Percentiles rank a stretch among this genome's conserved stretches.
phyloP scores from a whole-genome alignment of 805 yeast genomes.

The Saccharomycopsis olivae region DNA sequence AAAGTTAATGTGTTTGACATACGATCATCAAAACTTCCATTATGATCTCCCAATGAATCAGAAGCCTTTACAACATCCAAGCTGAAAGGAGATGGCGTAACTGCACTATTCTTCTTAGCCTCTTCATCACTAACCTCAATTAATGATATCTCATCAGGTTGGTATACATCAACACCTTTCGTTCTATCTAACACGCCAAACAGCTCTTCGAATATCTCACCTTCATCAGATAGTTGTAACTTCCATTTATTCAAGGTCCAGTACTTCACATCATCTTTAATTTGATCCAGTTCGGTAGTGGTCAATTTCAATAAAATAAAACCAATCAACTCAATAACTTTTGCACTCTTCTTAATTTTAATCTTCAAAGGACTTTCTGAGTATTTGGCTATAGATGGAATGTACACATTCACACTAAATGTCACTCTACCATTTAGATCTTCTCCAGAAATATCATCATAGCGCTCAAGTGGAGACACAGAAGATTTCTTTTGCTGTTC shows the following conservation, averaged over 20 bases:
- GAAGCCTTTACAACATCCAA: not conserved
- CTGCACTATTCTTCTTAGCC: conserved; percentile 37
- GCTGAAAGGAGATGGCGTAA: conserved; percentile 43
- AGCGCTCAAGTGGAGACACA: conserved; percentile 9
- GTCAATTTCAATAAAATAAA: conserved; percentile 29
- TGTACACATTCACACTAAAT: conserved; percentile 18
- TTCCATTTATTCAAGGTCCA: conserved; percentile 63
- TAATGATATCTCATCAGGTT: conserved; percentile 74
- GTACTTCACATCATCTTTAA: conserved; percentile 4
- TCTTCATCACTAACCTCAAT: conserved; percentile 42
- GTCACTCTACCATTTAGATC: conserved; percentile 8
- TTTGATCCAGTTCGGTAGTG: conserved; percentile 8
- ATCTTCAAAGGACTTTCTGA: conserved; percentile 19
- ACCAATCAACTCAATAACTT: conserved; percentile 48
- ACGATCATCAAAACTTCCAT: not conserved
- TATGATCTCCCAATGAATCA: not conserved
- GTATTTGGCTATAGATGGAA: conserved; percentile 20
- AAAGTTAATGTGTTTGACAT: conserved; percentile 2
- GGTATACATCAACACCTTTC: conserved; percentile 55
- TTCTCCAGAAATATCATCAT: conserved; percentile 12
- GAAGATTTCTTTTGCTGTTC: conserved; percentile 4
- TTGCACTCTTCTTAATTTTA: conserved; percentile 26
- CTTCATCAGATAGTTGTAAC: conserved; percentile 78
- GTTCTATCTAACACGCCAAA: conserved; percentile 79
- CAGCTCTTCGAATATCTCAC: conserved; percentile 81